These are phyloP conservation scores for Oenanthe javanica DNA, from an alignment of 140 eudicot genomes.

Conservation along the genomic window DNA sequence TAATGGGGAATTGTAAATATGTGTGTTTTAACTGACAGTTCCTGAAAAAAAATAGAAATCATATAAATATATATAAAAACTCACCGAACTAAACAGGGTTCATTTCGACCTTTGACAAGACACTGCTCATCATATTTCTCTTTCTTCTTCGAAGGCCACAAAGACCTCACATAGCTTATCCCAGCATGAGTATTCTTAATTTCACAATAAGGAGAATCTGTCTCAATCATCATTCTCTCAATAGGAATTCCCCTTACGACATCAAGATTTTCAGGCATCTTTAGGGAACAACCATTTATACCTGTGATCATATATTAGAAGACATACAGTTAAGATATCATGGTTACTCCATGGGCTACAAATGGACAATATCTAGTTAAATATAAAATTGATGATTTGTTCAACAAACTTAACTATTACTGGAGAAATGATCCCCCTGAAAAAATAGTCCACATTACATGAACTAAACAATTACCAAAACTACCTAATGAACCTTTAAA, in stretches of 20 bases:
- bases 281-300: conserved; percentile 88
- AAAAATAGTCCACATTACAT: neutral
- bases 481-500: neutral
- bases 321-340: neutral
- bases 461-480: neutral
- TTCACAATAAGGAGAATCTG: conserved; percentile 99
- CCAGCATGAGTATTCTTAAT: conserved; percentile 96
- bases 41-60: neutral
- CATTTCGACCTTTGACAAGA: conserved; percentile 94
- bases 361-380: neutral
- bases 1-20: neutral
- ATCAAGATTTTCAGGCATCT: conserved; percentile 81
- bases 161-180: conserved; percentile 51
- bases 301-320: conserved; percentile 35
- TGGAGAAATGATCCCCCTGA: neutral
- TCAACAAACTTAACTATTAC: neutral
- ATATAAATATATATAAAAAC: conserved; percentile 12
- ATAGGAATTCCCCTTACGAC: conserved; percentile 79
- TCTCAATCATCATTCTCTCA: conserved; percentile 92
- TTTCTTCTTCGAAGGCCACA: conserved; percentile 93
- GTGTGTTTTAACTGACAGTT: neutral
- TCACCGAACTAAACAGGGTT: conserved; percentile 93
- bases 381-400: neutral
- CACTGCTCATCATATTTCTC: conserved; percentile 76
- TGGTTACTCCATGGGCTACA: neutral